Percentiles rank a stretch among this genome's conserved stretches.
These are phyloP conservation scores for Blastomyces parvus DNA, from an alignment of 2,329 filamentous ascomycete genomes.

Conservation along the genomic window DNA sequence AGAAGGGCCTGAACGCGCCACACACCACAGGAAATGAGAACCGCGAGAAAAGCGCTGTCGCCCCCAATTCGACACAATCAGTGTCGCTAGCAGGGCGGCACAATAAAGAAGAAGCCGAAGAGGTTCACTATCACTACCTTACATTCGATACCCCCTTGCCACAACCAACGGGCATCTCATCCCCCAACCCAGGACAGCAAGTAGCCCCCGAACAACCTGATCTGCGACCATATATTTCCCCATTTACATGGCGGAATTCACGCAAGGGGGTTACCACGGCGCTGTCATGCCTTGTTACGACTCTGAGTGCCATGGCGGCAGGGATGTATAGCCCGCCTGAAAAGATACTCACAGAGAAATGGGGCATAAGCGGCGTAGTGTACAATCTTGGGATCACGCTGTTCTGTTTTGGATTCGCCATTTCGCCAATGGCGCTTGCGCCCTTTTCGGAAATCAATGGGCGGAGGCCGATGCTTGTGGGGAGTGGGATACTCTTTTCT, in stretches of 20 bases:
- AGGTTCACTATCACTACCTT: slow-evolving; percentile 50
- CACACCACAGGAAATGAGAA: neutral
- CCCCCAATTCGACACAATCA: neutral
- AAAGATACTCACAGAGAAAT: slow-evolving; percentile 55
- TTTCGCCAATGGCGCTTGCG: slow-evolving; percentile 79
- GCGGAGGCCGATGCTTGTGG: slow-evolving; percentile 69
- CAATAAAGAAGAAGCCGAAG: slow-evolving; percentile 7
- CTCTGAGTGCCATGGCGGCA: slow-evolving; percentile 68
- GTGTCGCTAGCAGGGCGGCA: neutral
- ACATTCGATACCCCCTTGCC: slow-evolving; percentile 54
- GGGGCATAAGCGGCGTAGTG: slow-evolving; percentile 55
- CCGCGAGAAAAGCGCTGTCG: neutral
- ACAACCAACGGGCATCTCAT: slow-evolving; percentile 27
- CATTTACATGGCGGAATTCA: slow-evolving; percentile 60
- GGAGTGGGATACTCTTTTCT: slow-evolving; percentile 62
- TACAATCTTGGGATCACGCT: slow-evolving; percentile 67
- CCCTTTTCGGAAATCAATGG: slow-evolving; percentile 86
- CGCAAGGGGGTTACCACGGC: slow-evolving; percentile 63
- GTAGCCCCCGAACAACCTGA: slow-evolving; percentile 52
- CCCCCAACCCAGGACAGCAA: slow-evolving; percentile 24
- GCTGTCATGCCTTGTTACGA: slow-evolving; percentile 66
- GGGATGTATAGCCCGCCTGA: slow-evolving; percentile 68
- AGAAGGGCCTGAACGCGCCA: neutral
- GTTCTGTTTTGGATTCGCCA: slow-evolving; percentile 70
- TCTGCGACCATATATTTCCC: slow-evolving; percentile 57